phyloP scores from a whole-genome alignment of 164 flowering plant genomes.

The Liriodendron chinense region DNA sequence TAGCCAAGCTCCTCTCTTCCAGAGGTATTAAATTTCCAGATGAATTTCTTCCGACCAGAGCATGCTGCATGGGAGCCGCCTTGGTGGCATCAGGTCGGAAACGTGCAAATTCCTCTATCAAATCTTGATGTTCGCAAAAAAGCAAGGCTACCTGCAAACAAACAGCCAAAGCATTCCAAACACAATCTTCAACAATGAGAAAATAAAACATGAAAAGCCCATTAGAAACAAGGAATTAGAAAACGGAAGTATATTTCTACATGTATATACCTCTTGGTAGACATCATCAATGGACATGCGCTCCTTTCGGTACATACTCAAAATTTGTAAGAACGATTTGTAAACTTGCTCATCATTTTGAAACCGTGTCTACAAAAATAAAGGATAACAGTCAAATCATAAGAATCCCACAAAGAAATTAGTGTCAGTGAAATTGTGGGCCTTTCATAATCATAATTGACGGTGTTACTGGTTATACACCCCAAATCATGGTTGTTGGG shows the following conservation, averaged over 20 bases:
- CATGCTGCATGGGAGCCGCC: slow-evolving; percentile 33
- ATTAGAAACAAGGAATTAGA: not conserved
- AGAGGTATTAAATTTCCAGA: slow-evolving; percentile 12
- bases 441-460: not conserved
- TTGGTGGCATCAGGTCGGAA: slow-evolving; percentile 60
- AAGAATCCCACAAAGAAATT: not conserved
- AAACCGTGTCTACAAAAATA: slow-evolving; percentile 63
- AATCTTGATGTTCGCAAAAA: slow-evolving; percentile 56
- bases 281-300: slow-evolving; percentile 61
- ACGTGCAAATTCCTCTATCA: slow-evolving; percentile 60
- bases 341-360: slow-evolving; percentile 77
- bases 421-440: not conserved
- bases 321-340: slow-evolving; percentile 70
- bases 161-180: not conserved
- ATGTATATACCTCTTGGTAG: slow-evolving; percentile 20
- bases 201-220: not conserved
- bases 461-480: not conserved
- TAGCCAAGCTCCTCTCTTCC: slow-evolving; percentile 46
- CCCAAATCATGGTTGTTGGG: not conserved
- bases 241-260: not conserved
- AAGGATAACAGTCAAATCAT: not conserved
- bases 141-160: slow-evolving; percentile 53
- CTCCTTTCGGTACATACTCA: slow-evolving; percentile 76
- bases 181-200: not conserved
- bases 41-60: slow-evolving; percentile 38